Percentiles rank a stretch among this genome's conserved stretches.
Evolutionary conservation across 257 asterid species (phyloP).

Genomic region (Nicotiana tabacum): DNA sequence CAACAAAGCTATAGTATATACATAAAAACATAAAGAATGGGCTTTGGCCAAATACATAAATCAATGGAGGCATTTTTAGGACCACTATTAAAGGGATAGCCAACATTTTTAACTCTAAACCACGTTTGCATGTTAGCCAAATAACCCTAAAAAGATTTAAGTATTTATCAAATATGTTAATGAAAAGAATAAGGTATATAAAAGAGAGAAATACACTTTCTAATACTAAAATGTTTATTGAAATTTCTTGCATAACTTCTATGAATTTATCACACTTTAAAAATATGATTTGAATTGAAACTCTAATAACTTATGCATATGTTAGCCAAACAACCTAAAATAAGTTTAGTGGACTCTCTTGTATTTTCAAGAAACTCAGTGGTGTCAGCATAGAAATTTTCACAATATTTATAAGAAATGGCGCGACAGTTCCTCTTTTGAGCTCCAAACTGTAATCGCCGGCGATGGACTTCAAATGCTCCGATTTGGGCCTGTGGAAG

Average conservation of each 20-base stretch:
- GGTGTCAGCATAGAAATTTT: neutral
- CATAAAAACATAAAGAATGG: neutral
- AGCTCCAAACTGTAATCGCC: neutral
- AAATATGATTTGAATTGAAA: neutral
- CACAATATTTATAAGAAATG: neutral
- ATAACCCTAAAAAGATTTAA: neutral
- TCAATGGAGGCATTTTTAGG: too few species aligned
- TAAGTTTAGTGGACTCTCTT: neutral
- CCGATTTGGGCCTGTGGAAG: slow-evolving; percentile 46
- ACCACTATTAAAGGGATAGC: too few species aligned
- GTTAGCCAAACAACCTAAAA: neutral
- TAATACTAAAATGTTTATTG: neutral
- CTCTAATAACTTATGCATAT: neutral
- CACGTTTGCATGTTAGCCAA: neutral
- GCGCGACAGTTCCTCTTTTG: neutral
- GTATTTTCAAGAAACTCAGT: neutral
- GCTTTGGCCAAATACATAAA: neutral
- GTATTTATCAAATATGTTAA: neutral
- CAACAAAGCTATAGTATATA: neutral
- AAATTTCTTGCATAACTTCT: neutral
- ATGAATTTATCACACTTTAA: neutral
- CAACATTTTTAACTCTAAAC: neutral
- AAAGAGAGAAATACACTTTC: neutral
- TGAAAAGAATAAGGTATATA: neutral
- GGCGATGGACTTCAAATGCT: slow-evolving; percentile 45